Percentiles rank a stretch among this genome's conserved stretches.
These are phyloP conservation scores for Xanthoconium separans DNA, from an alignment of 1,284 basidiomycete genomes.

Conservation along the genomic window DNA sequence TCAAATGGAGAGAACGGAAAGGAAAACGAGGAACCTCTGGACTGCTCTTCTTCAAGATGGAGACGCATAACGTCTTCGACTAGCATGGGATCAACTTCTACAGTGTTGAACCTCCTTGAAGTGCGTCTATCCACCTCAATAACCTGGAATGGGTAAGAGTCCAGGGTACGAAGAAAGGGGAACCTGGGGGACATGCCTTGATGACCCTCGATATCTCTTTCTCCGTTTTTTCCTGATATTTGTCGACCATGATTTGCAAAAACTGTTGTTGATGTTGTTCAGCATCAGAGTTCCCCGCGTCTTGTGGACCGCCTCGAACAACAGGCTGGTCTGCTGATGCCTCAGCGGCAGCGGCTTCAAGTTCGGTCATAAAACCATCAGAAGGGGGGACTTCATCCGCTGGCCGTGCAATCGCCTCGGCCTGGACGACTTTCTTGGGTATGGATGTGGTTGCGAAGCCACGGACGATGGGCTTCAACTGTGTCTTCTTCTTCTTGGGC, in stretches of 20 bases:
- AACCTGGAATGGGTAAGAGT: slow-evolving; percentile 43
- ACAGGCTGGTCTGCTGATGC: neutral
- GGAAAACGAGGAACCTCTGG: slow-evolving; percentile 11
- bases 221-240: slow-evolving; percentile 84
- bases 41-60: slow-evolving; percentile 37
- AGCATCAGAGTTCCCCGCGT: slow-evolving; percentile 34
- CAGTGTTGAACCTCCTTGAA: slow-evolving; percentile 61
- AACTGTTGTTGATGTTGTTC: slow-evolving; percentile 49
- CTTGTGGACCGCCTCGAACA: slow-evolving; percentile 6
- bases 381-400: slow-evolving; percentile 12
- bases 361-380: slow-evolving; percentile 6
- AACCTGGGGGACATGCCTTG: slow-evolving; percentile 38
- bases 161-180: slow-evolving; percentile 1
- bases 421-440: slow-evolving; percentile 69
- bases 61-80: slow-evolving; percentile 62
- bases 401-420: slow-evolving; percentile 20
- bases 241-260: slow-evolving; percentile 73
- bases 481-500: slow-evolving; percentile 88
- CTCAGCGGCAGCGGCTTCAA: neutral
- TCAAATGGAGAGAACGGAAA: neutral
- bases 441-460: slow-evolving; percentile 90
- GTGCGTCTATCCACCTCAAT: slow-evolving; percentile 85
- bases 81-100: slow-evolving; percentile 65
- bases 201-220: slow-evolving; percentile 76
- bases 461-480: slow-evolving; percentile 70